phyloP scores from a whole-genome alignment of 192 early-diverging fungal genomes.

The Backusella morwellensis region DNA sequence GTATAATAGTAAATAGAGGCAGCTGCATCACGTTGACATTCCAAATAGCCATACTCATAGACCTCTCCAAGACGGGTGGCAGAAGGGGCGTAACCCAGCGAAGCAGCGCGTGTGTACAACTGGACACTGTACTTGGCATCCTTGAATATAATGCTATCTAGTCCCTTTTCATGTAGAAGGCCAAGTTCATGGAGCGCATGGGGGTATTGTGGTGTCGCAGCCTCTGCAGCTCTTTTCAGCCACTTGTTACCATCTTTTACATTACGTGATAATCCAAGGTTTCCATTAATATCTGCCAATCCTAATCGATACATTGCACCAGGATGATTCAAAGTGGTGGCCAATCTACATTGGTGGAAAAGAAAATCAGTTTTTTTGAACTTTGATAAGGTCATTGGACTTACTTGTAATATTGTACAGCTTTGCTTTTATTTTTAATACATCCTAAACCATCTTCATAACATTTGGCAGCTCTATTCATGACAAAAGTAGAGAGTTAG shows the following conservation, averaged over 20 bases:
- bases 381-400: neutral
- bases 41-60: conserved; percentile 4
- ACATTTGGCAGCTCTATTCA: conserved; percentile 49
- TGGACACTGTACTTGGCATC: neutral
- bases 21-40: neutral
- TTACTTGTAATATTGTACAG: conserved; percentile 68
- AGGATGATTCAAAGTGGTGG: conserved; percentile 57
- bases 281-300: conserved; percentile 40
- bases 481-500: neutral
- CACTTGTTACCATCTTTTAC: conserved; percentile 12
- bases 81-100: conserved; percentile 10
- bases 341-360: conserved; percentile 34
- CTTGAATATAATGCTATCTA: conserved; percentile 12
- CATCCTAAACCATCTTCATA: conserved; percentile 66
- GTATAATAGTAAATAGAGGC: conserved; percentile 10
- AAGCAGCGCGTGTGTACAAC: conserved; percentile 5
- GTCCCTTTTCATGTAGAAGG: neutral
- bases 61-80: conserved; percentile 13
- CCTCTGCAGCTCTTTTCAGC: conserved; percentile 18
- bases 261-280: conserved; percentile 4
- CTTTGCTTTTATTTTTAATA: conserved; percentile 51
- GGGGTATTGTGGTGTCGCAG: conserved; percentile 6
- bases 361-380: neutral
- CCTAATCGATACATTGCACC: conserved; percentile 60
- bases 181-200: conserved; percentile 19